Evolutionary conservation across 495 filamentous ascomycete species (phyloP).

Genomic region (Aspergillus ostianus): DNA sequence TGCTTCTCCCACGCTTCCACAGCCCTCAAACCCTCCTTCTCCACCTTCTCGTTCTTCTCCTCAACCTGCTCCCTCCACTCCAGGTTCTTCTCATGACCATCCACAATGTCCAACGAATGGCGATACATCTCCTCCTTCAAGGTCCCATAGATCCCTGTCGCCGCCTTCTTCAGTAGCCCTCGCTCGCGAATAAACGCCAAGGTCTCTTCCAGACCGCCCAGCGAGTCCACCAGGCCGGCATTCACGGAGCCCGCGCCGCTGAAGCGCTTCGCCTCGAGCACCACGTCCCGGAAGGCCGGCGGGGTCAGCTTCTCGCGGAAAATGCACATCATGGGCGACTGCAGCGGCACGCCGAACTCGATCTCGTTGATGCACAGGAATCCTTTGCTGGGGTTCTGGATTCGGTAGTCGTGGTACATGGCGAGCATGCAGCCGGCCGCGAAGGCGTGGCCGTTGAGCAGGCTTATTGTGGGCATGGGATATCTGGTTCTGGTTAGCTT

Average conservation of each 20-base stretch:
- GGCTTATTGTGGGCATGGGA: conserved; percentile 78
- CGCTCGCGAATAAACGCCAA: conserved; percentile 54
- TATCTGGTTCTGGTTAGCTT: conserved; percentile 41
- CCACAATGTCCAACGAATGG: conserved; percentile 55
- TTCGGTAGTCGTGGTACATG: conserved; percentile 81
- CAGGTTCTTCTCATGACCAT: conserved; percentile 44
- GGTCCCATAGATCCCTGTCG: conserved; percentile 61
- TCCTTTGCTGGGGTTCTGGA: conserved; percentile 66
- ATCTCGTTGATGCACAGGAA: conserved; percentile 77
- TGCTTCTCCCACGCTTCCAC: conserved; percentile 45
- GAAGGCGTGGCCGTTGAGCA: conserved; percentile 80
- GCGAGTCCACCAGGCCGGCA: conserved; percentile 63
- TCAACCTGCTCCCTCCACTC: conserved; percentile 39
- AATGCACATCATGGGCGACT: conserved; percentile 68
- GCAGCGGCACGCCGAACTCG: conserved; percentile 70
- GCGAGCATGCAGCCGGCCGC: conserved; percentile 77
- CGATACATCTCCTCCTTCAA: conserved; percentile 74
- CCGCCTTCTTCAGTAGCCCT: conserved; percentile 55
- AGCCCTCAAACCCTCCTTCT: conserved; percentile 22
- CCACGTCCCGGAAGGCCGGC: conserved; percentile 56
- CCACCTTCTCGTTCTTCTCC: conserved; percentile 27
- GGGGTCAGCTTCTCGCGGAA: conserved; percentile 65
- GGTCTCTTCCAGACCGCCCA: conserved; percentile 62
- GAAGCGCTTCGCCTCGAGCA: conserved; percentile 69
- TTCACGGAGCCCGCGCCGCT: conserved; percentile 56